A percentile compares a stretch with the other conserved stretches of the same genome.
Conservation (phyloP, 495 filamentous ascomycete genomes). For the Lepidopterella palustris region DNA sequence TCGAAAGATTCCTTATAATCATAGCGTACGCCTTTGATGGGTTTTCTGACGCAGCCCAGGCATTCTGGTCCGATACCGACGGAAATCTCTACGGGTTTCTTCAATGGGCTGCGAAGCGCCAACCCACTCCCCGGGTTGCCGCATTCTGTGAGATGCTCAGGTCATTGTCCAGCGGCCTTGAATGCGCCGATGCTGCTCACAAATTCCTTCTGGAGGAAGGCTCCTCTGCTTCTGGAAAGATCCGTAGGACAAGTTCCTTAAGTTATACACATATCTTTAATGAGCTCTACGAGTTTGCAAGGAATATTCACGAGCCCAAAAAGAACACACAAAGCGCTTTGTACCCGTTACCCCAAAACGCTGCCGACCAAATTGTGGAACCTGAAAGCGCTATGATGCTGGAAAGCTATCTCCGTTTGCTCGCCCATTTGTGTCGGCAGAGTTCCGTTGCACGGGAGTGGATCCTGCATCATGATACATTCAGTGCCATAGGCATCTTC, state of each 20-base stretch:
- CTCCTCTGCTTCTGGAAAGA: slow-evolving; percentile 60
- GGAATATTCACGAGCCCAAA: slow-evolving; percentile 57
- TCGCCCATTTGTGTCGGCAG: slow-evolving; percentile 66
- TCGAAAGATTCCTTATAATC: slow-evolving; percentile 87
- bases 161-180: slow-evolving; percentile 70
- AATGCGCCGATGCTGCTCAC: slow-evolving; percentile 74
- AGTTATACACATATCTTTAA: slow-evolving; percentile 91
- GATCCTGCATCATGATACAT: slow-evolving; percentile 56
- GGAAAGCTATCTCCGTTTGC: slow-evolving; percentile 82
- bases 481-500: slow-evolving; percentile 58
- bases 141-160: slow-evolving; percentile 95
- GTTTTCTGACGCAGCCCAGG: slow-evolving; percentile 70
- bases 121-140: slow-evolving; percentile 86
- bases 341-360: slow-evolving; percentile 51
- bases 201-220: slow-evolving; percentile 85
- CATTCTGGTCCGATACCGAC: slow-evolving; percentile 84
- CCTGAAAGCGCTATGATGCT: slow-evolving; percentile 88
- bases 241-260: slow-evolving; percentile 70
- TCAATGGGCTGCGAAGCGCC: slow-evolving; percentile 86
- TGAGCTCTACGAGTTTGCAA: slow-evolving; percentile 70
- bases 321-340: slow-evolving; percentile 47
- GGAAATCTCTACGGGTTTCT: slow-evolving; percentile 89
- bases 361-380: slow-evolving; percentile 62
- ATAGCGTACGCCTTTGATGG: slow-evolving; percentile 87
- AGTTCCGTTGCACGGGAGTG: slow-evolving; percentile 62